Evolutionary conservation across 169 alveolate genomes (phyloP), one percentile per base, ranked within the genome.

Genomic region (Plasmodium adleri): DNA sequence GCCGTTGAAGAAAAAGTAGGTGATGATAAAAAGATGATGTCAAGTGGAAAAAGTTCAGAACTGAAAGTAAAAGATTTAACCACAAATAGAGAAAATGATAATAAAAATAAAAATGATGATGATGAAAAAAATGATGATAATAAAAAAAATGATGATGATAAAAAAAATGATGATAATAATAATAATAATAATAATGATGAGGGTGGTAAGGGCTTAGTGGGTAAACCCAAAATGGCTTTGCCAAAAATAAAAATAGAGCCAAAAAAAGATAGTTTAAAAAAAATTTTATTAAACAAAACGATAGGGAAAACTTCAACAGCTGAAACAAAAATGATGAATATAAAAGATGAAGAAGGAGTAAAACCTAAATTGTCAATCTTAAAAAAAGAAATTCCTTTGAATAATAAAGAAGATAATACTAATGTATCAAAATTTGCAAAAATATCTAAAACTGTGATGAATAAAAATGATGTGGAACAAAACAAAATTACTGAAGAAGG

Each of bases 171-270:
- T 49, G 10, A 49, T 7, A 7, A n/a, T 7, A 56, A n/a, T 56
- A 58, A 17, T 5, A 26, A 17, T 59, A 13, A 59, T 28, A 28
- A 28, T 28, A 28, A 28, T 6, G 4, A 6, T 28, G 43, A 0
- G 4, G 43, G 4, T 28, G 43, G 43, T 28, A 28, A 28, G 3
- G 43, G 3, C 43, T 6, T 9, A 9, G 10, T n/a, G 10, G 45
- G 12, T 8, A 7, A 12, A 20, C 1, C 66, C 2, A 8, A 22
- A 43, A 76, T 22, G n/a, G 71, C 89, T 13, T 0, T 28, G 13
- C 50, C 52, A 15, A 76, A 76, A 32, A 76, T 76, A 43, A 76
- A 76, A 49, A 59, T 76, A 7, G 89, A 66, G n/a, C 78, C 78
- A 15, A 64, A 76, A 49, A 76, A 76, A n/a, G 89, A 76, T n/a